These are phyloP conservation scores for Trametes elegans DNA, from an alignment of 768 basidiomycete species.

Conservation along the genomic window DNA sequence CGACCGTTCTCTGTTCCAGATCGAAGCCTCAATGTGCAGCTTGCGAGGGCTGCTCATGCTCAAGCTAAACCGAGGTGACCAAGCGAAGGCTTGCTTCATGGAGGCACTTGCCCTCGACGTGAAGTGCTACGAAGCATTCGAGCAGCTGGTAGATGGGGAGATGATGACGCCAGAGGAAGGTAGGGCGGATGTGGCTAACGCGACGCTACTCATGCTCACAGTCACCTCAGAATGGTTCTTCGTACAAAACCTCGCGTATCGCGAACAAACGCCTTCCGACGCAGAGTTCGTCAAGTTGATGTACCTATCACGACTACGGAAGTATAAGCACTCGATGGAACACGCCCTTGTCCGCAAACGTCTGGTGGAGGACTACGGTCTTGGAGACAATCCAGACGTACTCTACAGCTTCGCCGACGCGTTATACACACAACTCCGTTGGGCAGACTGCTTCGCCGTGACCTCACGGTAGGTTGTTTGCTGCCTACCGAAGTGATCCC, in stretches of 20 bases:
- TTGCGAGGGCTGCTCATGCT: constrained; percentile 92
- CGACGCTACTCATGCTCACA: neutral
- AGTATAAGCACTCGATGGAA: constrained; percentile 82
- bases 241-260: constrained; percentile 78
- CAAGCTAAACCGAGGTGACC: constrained; percentile 85
- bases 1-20: constrained; percentile 47
- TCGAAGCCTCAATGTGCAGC: constrained; percentile 97
- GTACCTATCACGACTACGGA: constrained; percentile 87
- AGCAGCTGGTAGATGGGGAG: constrained; percentile 84
- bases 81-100: constrained; percentile 94
- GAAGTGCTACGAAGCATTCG: constrained; percentile 95
- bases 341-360: constrained; percentile 76
- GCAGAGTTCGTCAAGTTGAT: constrained; percentile 91
- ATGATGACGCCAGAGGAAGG: constrained; percentile 98
- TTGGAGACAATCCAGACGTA: constrained; percentile 92
- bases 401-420: constrained; percentile 51
- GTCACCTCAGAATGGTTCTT: constrained; percentile 86
- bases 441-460: constrained; percentile 91
- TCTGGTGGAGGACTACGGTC: constrained; percentile 79
- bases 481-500: neutral
- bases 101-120: constrained; percentile 93
- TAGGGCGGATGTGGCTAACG: constrained; percentile 29
- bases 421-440: constrained; percentile 44
- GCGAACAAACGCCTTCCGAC: constrained; percentile 81
- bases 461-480: constrained; percentile 62